A percentile compares a stretch with the other conserved stretches of the same genome.
phyloP scores from a whole-genome alignment of 2,329 filamentous ascomycete genomes.

The Knufia petricola region DNA sequence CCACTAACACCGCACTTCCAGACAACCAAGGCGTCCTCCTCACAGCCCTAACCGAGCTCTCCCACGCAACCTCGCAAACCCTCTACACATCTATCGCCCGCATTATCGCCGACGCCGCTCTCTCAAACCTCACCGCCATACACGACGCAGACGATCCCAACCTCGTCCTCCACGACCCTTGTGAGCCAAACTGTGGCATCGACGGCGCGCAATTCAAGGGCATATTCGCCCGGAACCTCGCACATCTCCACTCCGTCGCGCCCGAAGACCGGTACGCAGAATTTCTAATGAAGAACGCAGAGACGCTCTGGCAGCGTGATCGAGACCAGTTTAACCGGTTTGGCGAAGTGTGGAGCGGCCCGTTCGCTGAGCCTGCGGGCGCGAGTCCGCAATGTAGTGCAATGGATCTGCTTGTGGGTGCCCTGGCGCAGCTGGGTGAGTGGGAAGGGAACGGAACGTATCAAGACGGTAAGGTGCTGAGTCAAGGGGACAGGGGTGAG shows the following conservation, averaged over 20 bases:
- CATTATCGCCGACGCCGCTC: conserved; percentile 45
- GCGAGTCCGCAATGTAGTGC: conserved; percentile 56
- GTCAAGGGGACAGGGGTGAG: too few species aligned
- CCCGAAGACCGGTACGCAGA: conserved; percentile 41
- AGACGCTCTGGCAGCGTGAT: conserved; percentile 54
- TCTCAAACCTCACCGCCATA: conserved; percentile 39
- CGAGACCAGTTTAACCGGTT: conserved; percentile 34
- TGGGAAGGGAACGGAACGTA: neutral
- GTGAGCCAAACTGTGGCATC: conserved; percentile 28
- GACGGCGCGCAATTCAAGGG: conserved; percentile 59
- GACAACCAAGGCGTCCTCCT: conserved; percentile 57
- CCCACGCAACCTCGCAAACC: conserved; percentile 27
- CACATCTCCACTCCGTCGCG: conserved; percentile 45
- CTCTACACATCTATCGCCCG: conserved; percentile 36
- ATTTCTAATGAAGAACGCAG: conserved; percentile 53
- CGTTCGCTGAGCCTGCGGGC: conserved; percentile 41
- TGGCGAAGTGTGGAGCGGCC: conserved; percentile 57
- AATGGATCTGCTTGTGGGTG: conserved; percentile 58
- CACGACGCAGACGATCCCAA: conserved; percentile 43
- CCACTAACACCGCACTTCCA: conserved; percentile 37
- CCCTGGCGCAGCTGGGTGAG: conserved; percentile 22
- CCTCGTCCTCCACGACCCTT: conserved; percentile 46
- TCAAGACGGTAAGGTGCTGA: too few species aligned
- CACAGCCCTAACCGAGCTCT: conserved; percentile 46
- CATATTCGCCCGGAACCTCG: conserved; percentile 57